Conservation (phyloP, 2,329 filamentous ascomycete species). For the Monosporascus sp. region DNA sequence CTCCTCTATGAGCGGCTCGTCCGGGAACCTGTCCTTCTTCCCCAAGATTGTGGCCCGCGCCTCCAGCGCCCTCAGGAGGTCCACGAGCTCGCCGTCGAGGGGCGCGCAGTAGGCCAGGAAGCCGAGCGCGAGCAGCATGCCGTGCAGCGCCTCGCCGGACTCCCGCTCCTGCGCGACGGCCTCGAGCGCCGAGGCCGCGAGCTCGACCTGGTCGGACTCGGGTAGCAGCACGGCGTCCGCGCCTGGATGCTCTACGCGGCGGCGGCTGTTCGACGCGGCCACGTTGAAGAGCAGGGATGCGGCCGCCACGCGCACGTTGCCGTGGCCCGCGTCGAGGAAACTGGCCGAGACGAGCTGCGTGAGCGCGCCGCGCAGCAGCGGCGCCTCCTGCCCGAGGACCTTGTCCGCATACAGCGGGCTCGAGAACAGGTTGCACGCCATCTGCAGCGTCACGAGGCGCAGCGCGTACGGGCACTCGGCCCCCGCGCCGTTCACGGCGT, state of each 20-base stretch:
- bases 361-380: constrained; percentile 49
- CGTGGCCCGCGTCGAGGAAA: constrained; percentile 70
- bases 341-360: constrained; percentile 68
- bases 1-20: constrained; percentile 51
- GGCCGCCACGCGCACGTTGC: constrained; percentile 72
- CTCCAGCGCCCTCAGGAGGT: constrained; percentile 74
- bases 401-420: constrained; percentile 64
- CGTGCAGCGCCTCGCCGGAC: constrained; percentile 68
- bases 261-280: constrained; percentile 27
- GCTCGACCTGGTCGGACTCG: constrained; percentile 70
- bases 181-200: constrained; percentile 76
- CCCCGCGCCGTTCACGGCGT: constrained; percentile 48
- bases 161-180: constrained; percentile 54
- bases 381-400: constrained; percentile 42
- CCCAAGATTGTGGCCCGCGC: constrained; percentile 57
- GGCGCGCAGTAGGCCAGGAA: constrained; percentile 68
- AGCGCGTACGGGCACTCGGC: constrained; percentile 69
- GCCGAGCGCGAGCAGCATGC: constrained; percentile 70
- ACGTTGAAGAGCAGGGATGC: constrained; percentile 82
- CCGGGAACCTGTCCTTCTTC: constrained; percentile 52
- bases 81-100: constrained; percentile 67
- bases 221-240: constrained; percentile 37
- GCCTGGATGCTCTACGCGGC: too few relatives aligned
- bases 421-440: constrained; percentile 80
- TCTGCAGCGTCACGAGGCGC: constrained; percentile 75